phyloP scores from a whole-genome alignment of 2,329 filamentous ascomycete species.

The Clonostachys rosea region DNA sequence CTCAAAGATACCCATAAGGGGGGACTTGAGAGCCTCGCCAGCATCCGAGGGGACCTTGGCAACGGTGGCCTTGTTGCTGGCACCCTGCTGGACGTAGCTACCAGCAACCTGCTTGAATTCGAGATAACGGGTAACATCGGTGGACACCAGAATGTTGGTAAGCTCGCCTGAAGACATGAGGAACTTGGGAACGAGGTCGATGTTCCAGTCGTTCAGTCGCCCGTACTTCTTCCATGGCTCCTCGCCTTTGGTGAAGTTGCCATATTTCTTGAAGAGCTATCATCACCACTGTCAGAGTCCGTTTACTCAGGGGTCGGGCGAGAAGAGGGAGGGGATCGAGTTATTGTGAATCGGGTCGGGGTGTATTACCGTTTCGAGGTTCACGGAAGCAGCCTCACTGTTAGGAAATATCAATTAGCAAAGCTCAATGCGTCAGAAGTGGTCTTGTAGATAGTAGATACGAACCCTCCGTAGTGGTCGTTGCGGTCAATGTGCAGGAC shows the following conservation, averaged over 20 bases:
- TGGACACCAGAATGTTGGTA: constrained; percentile 97
- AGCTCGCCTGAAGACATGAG: constrained; percentile 98
- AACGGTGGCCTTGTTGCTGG: constrained; percentile 78
- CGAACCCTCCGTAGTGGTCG: constrained; percentile 95
- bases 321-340: constrained; percentile 4
- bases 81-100: constrained; percentile 91
- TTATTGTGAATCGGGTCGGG: neutral
- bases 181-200: constrained; percentile 96
- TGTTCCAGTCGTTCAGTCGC: constrained; percentile 97
- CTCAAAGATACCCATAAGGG: constrained; percentile 95
- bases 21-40: constrained; percentile 82
- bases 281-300: constrained; percentile 7
- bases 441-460: constrained; percentile 10
- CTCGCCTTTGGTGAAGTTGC: constrained; percentile 71
- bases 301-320: constrained; percentile 3
- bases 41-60: constrained; percentile 97
- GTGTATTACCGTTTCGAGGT: constrained; percentile 76
- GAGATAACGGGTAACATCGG: constrained; percentile 83
- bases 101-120: constrained; percentile 94
- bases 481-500: constrained; percentile 98
- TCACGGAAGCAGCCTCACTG: constrained; percentile 89
- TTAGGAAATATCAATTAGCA: constrained; percentile 17
- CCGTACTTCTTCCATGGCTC: constrained; percentile 99
- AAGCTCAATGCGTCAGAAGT: neutral
- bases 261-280: constrained; percentile 95